These are phyloP conservation scores for Teratosphaeriaceae sp. DNA, from an alignment of 2,329 filamentous ascomycete genomes.

Conservation along the genomic window DNA sequence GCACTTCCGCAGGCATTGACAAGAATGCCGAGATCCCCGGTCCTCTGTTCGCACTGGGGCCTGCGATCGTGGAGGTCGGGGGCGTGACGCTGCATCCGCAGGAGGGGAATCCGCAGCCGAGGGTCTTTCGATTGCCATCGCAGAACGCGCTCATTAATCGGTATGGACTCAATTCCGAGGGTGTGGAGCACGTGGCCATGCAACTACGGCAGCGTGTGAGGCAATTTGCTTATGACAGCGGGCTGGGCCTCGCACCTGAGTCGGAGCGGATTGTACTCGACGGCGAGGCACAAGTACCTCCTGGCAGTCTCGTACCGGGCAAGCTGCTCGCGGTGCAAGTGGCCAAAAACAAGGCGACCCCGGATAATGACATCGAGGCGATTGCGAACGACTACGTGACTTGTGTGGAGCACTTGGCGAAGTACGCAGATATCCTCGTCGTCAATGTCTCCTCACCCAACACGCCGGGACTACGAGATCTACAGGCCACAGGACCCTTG, in stretches of 20 bases:
- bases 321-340: constrained; percentile 83
- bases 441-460: constrained; percentile 98
- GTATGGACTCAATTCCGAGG: constrained; percentile 89
- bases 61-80: constrained; percentile 84
- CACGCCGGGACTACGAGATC: constrained; percentile 79
- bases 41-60: constrained; percentile 74
- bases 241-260: constrained; percentile 55
- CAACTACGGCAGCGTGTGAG: constrained; percentile 71
- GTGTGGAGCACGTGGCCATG: constrained; percentile 79
- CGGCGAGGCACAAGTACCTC: constrained; percentile 68
- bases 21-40: constrained; percentile 89
- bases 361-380: constrained; percentile 75
- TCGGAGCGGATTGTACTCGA: constrained; percentile 68
- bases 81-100: constrained; percentile 85
- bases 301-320: constrained; percentile 71
- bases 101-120: constrained; percentile 76
- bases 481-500: constrained; percentile 79
- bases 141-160: constrained; percentile 89
- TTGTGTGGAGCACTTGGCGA: constrained; percentile 74
- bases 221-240: constrained; percentile 64
- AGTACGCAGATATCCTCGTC: constrained; percentile 91
- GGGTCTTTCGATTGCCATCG: constrained; percentile 78
- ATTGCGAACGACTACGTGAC: constrained; percentile 78
- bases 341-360: constrained; percentile 92
- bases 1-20: constrained; percentile 91